A percentile compares a stretch with the other conserved stretches of the same genome.
These are phyloP conservation scores for Talaromyces sp. DNA, from an alignment of 2,329 filamentous ascomycete genomes.

Conservation along the genomic window DNA sequence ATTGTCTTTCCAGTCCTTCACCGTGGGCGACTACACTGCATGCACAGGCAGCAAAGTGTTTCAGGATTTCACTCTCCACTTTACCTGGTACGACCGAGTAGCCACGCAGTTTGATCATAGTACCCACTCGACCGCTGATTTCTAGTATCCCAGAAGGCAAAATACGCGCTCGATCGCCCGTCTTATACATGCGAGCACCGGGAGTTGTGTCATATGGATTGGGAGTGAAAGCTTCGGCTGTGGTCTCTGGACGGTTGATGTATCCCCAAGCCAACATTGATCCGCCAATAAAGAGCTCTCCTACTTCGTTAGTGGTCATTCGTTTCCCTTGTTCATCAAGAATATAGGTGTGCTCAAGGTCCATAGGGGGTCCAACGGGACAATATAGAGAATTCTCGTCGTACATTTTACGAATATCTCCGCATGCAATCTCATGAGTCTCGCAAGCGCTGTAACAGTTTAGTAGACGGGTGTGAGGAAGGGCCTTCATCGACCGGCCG, in stretches of 20 bases:
- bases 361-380: slow-evolving; percentile 68
- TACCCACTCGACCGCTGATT: slow-evolving; percentile 71
- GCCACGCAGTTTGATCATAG: slow-evolving; percentile 77
- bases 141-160: slow-evolving; percentile 67
- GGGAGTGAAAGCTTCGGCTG: slow-evolving; percentile 65
- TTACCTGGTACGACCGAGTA: slow-evolving; percentile 76
- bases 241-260: slow-evolving; percentile 74
- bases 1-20: slow-evolving; percentile 69
- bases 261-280: slow-evolving; percentile 71
- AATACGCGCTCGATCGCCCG: slow-evolving; percentile 67
- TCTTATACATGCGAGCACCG: slow-evolving; percentile 69
- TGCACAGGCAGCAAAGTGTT: slow-evolving; percentile 65
- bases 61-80: slow-evolving; percentile 69
- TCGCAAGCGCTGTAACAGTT: slow-evolving; percentile 83
- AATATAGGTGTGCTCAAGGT: slow-evolving; percentile 68
- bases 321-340: slow-evolving; percentile 65
- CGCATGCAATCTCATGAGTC: slow-evolving; percentile 75
- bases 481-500: slow-evolving; percentile 62
- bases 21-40: slow-evolving; percentile 72
- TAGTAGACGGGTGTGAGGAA: slow-evolving; percentile 67
- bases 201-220: slow-evolving; percentile 61
- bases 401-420: slow-evolving; percentile 68
- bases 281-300: slow-evolving; percentile 76
- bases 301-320: slow-evolving; percentile 60
- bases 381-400: slow-evolving; percentile 64